Base-by-base conservation (phyloP, 2,329 filamentous ascomycete genomes). In the Xylaria sp. region DNA sequence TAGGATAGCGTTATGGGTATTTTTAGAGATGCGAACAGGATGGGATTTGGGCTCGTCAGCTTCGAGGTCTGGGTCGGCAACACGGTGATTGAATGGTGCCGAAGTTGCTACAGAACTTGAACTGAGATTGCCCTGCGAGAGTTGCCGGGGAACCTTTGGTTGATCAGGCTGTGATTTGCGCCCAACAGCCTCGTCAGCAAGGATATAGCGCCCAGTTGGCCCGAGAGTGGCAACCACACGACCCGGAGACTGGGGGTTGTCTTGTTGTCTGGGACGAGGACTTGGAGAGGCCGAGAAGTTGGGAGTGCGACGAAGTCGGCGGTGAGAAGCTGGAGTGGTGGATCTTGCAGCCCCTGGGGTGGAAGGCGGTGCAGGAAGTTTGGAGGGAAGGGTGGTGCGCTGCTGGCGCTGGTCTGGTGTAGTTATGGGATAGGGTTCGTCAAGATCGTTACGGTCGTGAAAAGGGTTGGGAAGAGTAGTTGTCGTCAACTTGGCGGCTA, bases 1-100 rank as follows among this genome's bases (percentile, higher is more conserved):
- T 71, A 96, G 89, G 75, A 99, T 94, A 38, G 95, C 94, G 76
- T 91, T 92, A 67, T 92, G 91, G 49, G 92, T 97, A 68, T 91
- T 88, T 70, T 87, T 89, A 50, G 93, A 97, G 76, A 97, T 89
- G 72, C 87, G 88, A 57, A 79, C 78, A 6, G 81, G 80, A 65
- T 84, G 82, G 43, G 80, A 76, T 57, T 79, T 75, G 53, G 76
- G 72, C 63, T 68, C 74, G 58, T 76, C 69, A 57, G 71, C 64
- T 65, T 73, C 71, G 33, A 73, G 70, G 64, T 74, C 75, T 64
- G 73, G 71, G 51, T 64, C 64, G 57, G 62, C 55, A 52, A 71
- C 42, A 67, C 69, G 61, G 63, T 70, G 68, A 62, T 66, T 69
- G 64, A 70, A 60, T 7, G 74, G 74, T 21, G 73, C 72, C 15